Evolutionary conservation across 2,329 filamentous ascomycete species (phyloP), one percentile per base, ranked within the genome.

Genomic region (Fusarium sp.): DNA sequence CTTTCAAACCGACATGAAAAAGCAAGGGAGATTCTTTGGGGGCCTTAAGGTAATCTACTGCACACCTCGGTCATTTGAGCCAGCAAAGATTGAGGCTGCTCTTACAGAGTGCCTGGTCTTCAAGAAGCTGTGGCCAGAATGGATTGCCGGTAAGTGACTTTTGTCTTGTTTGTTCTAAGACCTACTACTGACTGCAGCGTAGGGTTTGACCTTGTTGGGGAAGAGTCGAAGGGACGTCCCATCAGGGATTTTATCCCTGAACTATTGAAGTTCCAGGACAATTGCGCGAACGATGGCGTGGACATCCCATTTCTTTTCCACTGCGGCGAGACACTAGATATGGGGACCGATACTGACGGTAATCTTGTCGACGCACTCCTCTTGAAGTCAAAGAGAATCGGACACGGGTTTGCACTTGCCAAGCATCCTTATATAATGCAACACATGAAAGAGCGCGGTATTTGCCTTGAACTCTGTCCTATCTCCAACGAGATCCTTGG

Each of bases 401-500:
- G 91, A 0, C 92, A 94, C 73, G 91, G 91, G 2, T 93, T 91
- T 71, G 88, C 91, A 0, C 80, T 93, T 6, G 82, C 90, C 16
- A 86, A 88, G 59, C 91, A 93, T 75, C 89, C 89, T 0, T 80
- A 87, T 40, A 80, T 93, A n/a, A 87, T 93, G 79, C 81, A 89
- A 67, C 80, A 85, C 51, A 92, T 93, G 85, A 89, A 87, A 77
- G 79, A 83, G 61, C 82, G 82, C n/a, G 82, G 84, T 12, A 86
- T 93, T 34, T 92, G 90, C 70, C 83, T 94, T n/a, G 92, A 94
- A 80, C 81, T 92, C 2, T 93, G 92, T 71, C 92, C 91, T 1
- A 93, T 93, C 51, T 93, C 90, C 1, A 94, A 93, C 74, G 92
- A 94, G 81, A 82, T 93, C 1, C 80, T 93, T 20, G 90, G 92